Conservation (phyloP, 768 basidiomycete genomes). For the Mycena amicta region DNA sequence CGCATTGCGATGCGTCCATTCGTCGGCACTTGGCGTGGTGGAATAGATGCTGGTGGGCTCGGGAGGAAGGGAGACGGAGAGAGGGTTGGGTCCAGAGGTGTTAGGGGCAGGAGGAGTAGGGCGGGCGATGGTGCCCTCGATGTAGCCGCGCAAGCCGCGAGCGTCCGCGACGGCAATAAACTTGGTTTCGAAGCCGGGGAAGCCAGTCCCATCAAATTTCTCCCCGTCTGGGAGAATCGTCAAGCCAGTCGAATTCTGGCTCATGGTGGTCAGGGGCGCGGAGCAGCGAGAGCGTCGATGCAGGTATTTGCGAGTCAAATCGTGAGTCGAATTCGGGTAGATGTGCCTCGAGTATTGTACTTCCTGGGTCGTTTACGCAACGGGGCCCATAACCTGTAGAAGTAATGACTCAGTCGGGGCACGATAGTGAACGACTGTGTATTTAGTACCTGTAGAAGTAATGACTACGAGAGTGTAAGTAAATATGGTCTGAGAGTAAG, state of each 20-base stretch:
- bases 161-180: background rate
- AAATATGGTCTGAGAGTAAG: background rate
- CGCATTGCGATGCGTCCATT: slow-evolving; percentile 25
- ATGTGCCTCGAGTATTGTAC: background rate
- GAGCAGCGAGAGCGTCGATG: background rate
- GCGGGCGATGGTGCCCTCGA: background rate
- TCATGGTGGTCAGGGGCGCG: background rate
- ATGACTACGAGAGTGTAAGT: background rate
- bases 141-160: slow-evolving; percentile 5
- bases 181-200: background rate
- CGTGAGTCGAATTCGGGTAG: background rate
- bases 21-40: slow-evolving; percentile 14
- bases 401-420: background rate
- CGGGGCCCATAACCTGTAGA: slow-evolving; percentile 2
- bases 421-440: background rate
- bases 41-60: slow-evolving; percentile 19
- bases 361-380: background rate
- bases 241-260: background rate
- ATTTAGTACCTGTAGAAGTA: background rate
- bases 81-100: background rate
- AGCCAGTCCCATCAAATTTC: background rate
- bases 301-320: background rate
- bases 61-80: background rate
- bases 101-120: background rate
- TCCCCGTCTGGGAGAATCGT: slow-evolving; percentile 3